These are phyloP conservation scores for Nannochloropsis salina DNA, from an alignment of 108 stramenopile species.

Conservation along the genomic window DNA sequence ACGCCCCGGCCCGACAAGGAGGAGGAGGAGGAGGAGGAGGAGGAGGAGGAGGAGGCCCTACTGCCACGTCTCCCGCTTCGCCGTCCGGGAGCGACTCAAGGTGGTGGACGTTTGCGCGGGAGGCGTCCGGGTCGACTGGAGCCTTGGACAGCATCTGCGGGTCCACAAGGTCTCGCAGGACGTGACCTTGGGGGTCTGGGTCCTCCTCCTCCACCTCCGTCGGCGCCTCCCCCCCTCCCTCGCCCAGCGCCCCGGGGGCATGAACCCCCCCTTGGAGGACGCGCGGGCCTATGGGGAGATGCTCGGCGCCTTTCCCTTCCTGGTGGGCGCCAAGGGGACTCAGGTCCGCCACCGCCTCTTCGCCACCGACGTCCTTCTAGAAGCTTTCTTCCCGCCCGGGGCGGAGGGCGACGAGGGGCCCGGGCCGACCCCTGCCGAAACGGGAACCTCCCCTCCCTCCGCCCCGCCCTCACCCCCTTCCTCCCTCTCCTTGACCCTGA, in stretches of 20 bases:
- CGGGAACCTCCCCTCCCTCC: not conserved
- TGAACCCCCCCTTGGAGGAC: not conserved
- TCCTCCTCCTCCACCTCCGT: constrained; percentile 13
- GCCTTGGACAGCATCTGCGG: not conserved
- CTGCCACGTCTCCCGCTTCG: not conserved
- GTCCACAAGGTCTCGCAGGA: not conserved
- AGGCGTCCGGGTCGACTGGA: not conserved
- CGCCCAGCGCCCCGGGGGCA: not conserved
- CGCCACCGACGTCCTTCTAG: not conserved
- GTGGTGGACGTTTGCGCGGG: not conserved
- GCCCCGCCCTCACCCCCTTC: not conserved
- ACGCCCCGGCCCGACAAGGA: too few species aligned
- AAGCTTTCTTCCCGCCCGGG: not conserved
- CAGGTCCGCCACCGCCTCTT: not conserved
- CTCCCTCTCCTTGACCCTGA: not conserved
- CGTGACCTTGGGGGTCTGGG: not conserved
- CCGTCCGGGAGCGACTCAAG: not conserved
- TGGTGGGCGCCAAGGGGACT: not conserved
- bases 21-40: not conserved
- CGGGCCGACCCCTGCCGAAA: not conserved
- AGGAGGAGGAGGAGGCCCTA: not conserved
- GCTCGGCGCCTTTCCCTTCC: not conserved
- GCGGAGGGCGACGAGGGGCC: not conserved
- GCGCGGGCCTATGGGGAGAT: not conserved
- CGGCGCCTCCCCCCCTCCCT: not conserved